Base-by-base conservation (phyloP, 768 basidiomycete genomes). In the Trichaptum fuscoviolaceum region DNA sequence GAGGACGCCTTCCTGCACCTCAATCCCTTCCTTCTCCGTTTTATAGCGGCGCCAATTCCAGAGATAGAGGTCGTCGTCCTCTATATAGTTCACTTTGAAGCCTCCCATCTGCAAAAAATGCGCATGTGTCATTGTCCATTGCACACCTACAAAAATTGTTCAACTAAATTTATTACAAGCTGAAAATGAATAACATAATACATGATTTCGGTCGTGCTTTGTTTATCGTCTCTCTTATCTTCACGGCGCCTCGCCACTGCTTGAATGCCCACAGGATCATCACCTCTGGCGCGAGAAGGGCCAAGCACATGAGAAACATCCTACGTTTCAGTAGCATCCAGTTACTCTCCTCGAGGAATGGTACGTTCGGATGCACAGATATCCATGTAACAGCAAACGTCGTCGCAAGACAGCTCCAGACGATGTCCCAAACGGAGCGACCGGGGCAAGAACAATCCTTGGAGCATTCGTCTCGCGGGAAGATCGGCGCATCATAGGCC, bases 181-280 rank as follows among this genome's bases (percentile, higher is more conserved):
- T n/a, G 25, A n/a, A 9, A n/a, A n/a, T 7, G 7, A n/a, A 58
- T n/a, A 58, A 26, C 3, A 26, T 26, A 58, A n/a, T 58, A n/a
- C 57, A 58, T 58, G 57, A 58, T 30, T 30, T 30, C 30, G 30
- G 30, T 2, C 30, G 30, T 30, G 30, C 30, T 30, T 30, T 30
- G 8, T 30, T 30, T 3, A 30, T 30, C 92, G 70, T 91, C 90
- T 25, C 79, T 83, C 30, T 30, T 30, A 30, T 30, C 30, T 30
- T 30, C 30, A 30, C 30, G 30, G 30, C 30, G 25, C 20, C 57
- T n/a, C 20, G 20, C 57, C 57, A 58, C 57, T 77, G 75, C 8
- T 67, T 60, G 18, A 70, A 58, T 12, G 75, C 73, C 74, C 75
- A 77, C 27, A 64, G 36, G 6, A 75, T 60, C 20, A 75, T 64